phyloP scores from a whole-genome alignment of 1,284 basidiomycete species.

The Marasmius tenuissimus region DNA sequence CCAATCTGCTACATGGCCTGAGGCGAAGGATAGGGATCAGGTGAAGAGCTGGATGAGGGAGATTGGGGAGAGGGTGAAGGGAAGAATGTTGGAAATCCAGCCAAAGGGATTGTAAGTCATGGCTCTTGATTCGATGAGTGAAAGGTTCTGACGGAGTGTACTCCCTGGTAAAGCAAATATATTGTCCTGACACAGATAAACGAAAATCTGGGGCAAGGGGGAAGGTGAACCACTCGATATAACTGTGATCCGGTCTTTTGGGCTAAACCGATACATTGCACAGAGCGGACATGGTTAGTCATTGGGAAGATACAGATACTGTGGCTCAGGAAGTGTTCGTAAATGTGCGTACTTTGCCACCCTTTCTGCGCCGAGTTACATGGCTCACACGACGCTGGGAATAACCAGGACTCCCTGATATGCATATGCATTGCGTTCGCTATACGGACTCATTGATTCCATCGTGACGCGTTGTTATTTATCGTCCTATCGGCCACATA shows the following conservation, averaged over 20 bases:
- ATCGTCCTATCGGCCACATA: neutral
- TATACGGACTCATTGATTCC: constrained; percentile 50
- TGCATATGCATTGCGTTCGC: constrained; percentile 77
- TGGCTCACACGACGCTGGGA: constrained; percentile 5
- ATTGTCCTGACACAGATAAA: constrained; percentile 80
- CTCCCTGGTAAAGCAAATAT: constrained; percentile 61
- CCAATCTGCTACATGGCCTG: constrained; percentile 63
- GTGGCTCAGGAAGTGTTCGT: constrained; percentile 69
- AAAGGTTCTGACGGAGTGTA: neutral
- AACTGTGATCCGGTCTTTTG: constrained; percentile 1
- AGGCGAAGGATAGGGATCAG: constrained; percentile 63
- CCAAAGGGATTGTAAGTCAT: constrained; percentile 72
- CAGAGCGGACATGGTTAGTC: constrained; percentile 66
- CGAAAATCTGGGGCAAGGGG: constrained; percentile 79
- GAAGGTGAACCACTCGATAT: constrained; percentile 50
- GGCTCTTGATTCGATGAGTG: neutral
- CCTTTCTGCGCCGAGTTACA: constrained; percentile 10
- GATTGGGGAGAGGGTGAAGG: constrained; percentile 78
- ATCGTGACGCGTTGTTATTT: neutral
- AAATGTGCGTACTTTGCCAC: constrained; percentile 48
- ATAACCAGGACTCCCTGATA: constrained; percentile 64
- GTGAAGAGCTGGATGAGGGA: constrained; percentile 78
- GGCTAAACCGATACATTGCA: constrained; percentile 8
- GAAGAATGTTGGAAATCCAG: constrained; percentile 79
- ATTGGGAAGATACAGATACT: constrained; percentile 75